Evolutionary conservation across 116 monocot species (phyloP).

Genomic region (Phalaenopsis hybrid): DNA sequence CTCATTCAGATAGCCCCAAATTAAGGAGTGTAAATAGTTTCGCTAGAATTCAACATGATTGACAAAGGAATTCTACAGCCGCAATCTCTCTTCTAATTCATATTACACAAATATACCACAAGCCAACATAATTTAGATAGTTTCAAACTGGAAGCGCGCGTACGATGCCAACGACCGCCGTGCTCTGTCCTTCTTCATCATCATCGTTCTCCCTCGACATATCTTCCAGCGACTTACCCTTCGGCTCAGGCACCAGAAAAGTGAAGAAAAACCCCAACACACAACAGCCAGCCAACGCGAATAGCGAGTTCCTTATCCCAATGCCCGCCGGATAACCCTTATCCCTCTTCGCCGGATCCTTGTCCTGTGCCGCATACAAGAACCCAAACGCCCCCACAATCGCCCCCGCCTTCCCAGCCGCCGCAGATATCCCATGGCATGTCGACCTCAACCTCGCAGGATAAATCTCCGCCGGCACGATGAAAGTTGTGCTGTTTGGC

Average conservation of each 20-base stretch:
- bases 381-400: slow-evolving; percentile 71
- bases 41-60: too few relatives aligned
- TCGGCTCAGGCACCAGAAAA: slow-evolving; percentile 15
- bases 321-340: slow-evolving; percentile 11
- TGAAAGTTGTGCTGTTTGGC: slow-evolving; percentile 67
- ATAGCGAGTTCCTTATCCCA: slow-evolving; percentile 16
- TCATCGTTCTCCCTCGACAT: slow-evolving; percentile 16
- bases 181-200: background rate
- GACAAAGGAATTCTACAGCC: too few relatives aligned
- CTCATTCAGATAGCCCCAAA: too few relatives aligned
- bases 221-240: slow-evolving; percentile 14
- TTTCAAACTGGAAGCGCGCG: background rate
- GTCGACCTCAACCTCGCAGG: slow-evolving; percentile 78
- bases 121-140: too few relatives aligned
- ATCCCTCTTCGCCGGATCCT: slow-evolving; percentile 10
- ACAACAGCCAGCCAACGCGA: slow-evolving; percentile 10
- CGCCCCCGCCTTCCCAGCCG: slow-evolving; percentile 65
- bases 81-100: too few relatives aligned
- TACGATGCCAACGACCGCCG: background rate
- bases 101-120: too few relatives aligned
- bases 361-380: slow-evolving; percentile 54
- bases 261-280: slow-evolving; percentile 11
- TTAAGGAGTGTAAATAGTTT: too few relatives aligned
- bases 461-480: slow-evolving; percentile 75
- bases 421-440: slow-evolving; percentile 75